phyloP scores from a whole-genome alignment of 306 rosid species.

The Lathyrus oleraceus region DNA sequence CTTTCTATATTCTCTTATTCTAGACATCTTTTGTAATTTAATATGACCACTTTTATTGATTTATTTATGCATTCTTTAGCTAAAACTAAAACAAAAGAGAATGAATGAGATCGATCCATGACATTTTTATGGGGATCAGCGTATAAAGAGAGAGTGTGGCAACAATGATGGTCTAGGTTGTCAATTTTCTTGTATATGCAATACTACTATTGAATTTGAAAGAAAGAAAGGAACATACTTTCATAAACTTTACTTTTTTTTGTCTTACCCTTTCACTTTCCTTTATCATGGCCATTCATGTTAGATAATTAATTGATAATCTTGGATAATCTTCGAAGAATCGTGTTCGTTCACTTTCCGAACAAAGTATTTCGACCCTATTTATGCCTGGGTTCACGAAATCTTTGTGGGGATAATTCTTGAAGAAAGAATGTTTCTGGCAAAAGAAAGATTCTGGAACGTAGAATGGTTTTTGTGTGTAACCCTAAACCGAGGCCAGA shows the following conservation, averaged over 20 bases:
- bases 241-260: conserved; percentile 43
- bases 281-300: not conserved
- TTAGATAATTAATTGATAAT: too few relatives aligned
- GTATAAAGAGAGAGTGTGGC: conserved; percentile 62
- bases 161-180: conserved; percentile 61
- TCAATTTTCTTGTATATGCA: conserved; percentile 53
- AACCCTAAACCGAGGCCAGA: too few relatives aligned
- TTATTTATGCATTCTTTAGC: conserved; percentile 31
- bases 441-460: too few relatives aligned
- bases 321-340: too few relatives aligned
- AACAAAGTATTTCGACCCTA: too few relatives aligned
- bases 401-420: too few relatives aligned
- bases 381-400: too few relatives aligned
- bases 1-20: conserved; percentile 26
- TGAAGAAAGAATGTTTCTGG: too few relatives aligned
- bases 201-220: too few relatives aligned
- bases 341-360: too few relatives aligned
- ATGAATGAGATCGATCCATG: conserved; percentile 40
- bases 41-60: conserved; percentile 7
- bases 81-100: conserved; percentile 27
- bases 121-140: conserved; percentile 68
- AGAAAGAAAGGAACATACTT: conserved; percentile 43
- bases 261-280: conserved; percentile 45
- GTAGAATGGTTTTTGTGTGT: too few relatives aligned
- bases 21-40: conserved; percentile 37